These are phyloP conservation scores for Oryza meyeriana DNA, from an alignment of 176 grass and related monocot species.

Conservation along the genomic window DNA sequence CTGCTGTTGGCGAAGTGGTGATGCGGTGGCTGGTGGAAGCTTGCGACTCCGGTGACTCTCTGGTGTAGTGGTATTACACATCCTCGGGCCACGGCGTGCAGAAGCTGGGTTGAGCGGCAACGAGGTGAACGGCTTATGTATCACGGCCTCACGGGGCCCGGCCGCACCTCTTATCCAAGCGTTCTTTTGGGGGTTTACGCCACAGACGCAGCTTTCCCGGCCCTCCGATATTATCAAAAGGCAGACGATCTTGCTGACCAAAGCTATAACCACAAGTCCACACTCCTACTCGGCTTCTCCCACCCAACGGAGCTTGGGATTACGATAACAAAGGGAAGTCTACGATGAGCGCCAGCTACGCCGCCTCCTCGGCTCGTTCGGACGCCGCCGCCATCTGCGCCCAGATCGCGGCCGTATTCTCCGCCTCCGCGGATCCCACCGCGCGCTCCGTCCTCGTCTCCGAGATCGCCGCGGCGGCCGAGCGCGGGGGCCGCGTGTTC, in stretches of 20 bases:
- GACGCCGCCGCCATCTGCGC: slow-evolving; percentile 56
- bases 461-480: slow-evolving; percentile 24
- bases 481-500: slow-evolving; percentile 45
- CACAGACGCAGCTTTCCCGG: background rate
- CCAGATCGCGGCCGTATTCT: slow-evolving; percentile 76
- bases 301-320: slow-evolving; percentile 8
- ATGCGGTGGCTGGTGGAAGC: no score
- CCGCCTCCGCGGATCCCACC: slow-evolving; percentile 5
- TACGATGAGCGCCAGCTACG: slow-evolving; percentile 38
- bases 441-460: slow-evolving; percentile 42
- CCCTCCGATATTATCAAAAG: background rate
- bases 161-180: no score
- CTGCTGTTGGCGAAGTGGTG: no score
- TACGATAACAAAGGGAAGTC: slow-evolving; percentile 1
- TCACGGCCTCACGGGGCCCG: no score
- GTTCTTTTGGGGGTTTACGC: no score
- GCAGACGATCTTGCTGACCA: slow-evolving; percentile 23
- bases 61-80: no score
- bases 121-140: no score
- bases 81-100: no score
- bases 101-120: no score
- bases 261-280: no score
- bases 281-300: background rate
- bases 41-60: no score
- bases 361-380: background rate